A percentile compares a stretch with the other conserved stretches of the same genome.
Conservation (phyloP, 2,329 filamentous ascomycete genomes). For the Fusarium sp. region DNA sequence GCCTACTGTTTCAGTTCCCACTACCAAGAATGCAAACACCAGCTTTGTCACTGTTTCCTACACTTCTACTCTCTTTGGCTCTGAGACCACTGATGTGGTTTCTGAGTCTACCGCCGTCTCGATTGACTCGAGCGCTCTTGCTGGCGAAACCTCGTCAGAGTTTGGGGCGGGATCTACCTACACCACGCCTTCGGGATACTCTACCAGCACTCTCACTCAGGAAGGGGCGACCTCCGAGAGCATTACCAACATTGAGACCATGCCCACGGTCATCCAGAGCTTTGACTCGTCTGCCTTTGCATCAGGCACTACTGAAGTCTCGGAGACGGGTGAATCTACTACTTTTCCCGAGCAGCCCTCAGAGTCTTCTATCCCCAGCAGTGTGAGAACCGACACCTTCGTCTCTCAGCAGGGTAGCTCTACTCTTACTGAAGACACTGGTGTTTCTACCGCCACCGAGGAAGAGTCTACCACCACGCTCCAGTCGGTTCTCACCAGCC, state of each 20-base stretch:
- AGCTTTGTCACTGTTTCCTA: slow-evolving; percentile 8
- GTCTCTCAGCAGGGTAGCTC: slow-evolving; percentile 25
- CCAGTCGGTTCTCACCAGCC: slow-evolving; percentile 25
- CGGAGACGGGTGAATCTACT: slow-evolving; percentile 7
- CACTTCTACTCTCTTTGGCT: background rate
- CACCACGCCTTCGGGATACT: slow-evolving; percentile 35
- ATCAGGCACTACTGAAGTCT: slow-evolving; percentile 14
- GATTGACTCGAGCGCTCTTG: slow-evolving; percentile 24
- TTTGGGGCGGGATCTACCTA: slow-evolving; percentile 9
- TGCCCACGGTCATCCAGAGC: slow-evolving; percentile 38
- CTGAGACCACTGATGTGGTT: background rate
- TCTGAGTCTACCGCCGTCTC: slow-evolving; percentile 14
- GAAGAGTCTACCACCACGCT: slow-evolving; percentile 23
- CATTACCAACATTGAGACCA: slow-evolving; percentile 41
- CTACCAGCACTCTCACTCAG: slow-evolving; percentile 11
- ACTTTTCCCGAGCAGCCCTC: slow-evolving; percentile 1
- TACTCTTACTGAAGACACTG: background rate
- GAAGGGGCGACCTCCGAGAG: slow-evolving; percentile 7
- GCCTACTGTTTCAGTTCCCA: slow-evolving; percentile 16
- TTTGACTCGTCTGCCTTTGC: slow-evolving; percentile 36
- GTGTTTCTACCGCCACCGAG: background rate
- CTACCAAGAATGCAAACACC: slow-evolving; percentile 21
- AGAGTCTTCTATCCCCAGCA: background rate
- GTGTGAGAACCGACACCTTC: slow-evolving; percentile 8
- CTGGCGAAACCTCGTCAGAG: slow-evolving; percentile 25